Evolutionary conservation across 2,329 filamentous ascomycete genomes (phyloP), one percentile per base, ranked within the genome.

Genomic region (Pezicula neosporulosa): DNA sequence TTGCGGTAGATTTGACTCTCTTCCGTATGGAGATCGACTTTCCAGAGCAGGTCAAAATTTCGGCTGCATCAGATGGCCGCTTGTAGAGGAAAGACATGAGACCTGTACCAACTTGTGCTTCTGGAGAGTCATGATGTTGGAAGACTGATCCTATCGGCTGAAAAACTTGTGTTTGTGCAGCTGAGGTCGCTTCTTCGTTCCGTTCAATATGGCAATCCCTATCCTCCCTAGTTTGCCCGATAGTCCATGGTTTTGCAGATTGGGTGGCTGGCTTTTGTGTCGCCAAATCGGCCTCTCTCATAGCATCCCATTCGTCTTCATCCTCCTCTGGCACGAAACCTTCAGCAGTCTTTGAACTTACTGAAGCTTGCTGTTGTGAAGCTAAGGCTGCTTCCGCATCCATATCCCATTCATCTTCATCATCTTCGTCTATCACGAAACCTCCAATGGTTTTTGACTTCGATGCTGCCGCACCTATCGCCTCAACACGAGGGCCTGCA

Each of bases 21-120:
- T 81, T 73, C 42, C 75, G 75, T 42, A 90, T 74, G 0, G 78
- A 73, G 2, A 81, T 67, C 0, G 73, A 72, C 39, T 75, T 79
- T 28, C 87, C 87, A 19, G 63, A 63, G 47, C 64, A 68, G 3
- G 65, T 67, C 27, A 60, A 16, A 9, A 63, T 46, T 39, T 65
- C 54, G 3, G 58, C 48, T n/a, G 37, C 50, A 35, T 61, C 60
- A 5, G 50, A 35, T 16, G 44, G 51, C 30, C 36, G 49, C 13
- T 54, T 53, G 21, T 41, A 48, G 1, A 64, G 47, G 12, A 33
- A 33, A 33, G 30, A 33, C 30, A 33, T 33, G 12, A 9, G 12
- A 33, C 2, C 30, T 33, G 12, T 33, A 13, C 12, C 30, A 10
- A 33, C 30, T 33, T 33, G 30, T 42, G 19, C 15, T 15, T 15